Evolutionary conservation across 225 moss, liverwort and hornwort species (phyloP).

Genomic region (Takakia lepidozioides): DNA sequence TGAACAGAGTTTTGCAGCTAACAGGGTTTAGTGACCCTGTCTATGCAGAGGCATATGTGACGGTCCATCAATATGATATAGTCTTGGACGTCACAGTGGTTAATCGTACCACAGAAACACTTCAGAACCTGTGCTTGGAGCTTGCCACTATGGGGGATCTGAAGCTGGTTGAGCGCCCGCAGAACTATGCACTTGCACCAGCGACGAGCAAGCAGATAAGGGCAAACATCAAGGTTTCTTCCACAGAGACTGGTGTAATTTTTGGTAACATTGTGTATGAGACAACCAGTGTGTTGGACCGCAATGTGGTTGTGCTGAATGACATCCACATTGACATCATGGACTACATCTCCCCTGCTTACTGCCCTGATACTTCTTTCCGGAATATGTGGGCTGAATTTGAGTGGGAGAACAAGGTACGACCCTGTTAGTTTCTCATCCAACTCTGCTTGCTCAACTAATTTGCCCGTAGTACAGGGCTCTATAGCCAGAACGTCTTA

Average conservation of each 20-base stretch:
- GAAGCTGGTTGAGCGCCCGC: slow-evolving; percentile 94
- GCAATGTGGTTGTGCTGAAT: slow-evolving; percentile 93
- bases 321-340: slow-evolving; percentile 98
- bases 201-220: slow-evolving; percentile 89
- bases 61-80: slow-evolving; percentile 96
- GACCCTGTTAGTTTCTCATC: neutral
- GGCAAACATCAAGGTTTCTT: slow-evolving; percentile 96
- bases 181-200: slow-evolving; percentile 88
- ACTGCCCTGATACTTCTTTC: slow-evolving; percentile 92
- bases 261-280: slow-evolving; percentile 97
- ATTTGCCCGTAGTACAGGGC: no score
- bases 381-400: slow-evolving; percentile 99
- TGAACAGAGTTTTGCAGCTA: slow-evolving; percentile 92
- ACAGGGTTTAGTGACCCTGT: slow-evolving; percentile 98
- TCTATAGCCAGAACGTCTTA: no score
- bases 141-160: slow-evolving; percentile 97
- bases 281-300: slow-evolving; percentile 86
- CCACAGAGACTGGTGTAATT: slow-evolving; percentile 95
- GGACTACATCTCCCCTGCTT: slow-evolving; percentile 98
- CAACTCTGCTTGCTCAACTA: no score
- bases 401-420: slow-evolving; percentile 99
- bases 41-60: slow-evolving; percentile 93
- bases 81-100: slow-evolving; percentile 92
- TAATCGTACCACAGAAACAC: slow-evolving; percentile 83
- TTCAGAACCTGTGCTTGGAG: slow-evolving; percentile 93